Evolutionary conservation across 2,329 filamentous ascomycete genomes (phyloP).

Genomic region (Ophiosphaerella herpotricha): DNA sequence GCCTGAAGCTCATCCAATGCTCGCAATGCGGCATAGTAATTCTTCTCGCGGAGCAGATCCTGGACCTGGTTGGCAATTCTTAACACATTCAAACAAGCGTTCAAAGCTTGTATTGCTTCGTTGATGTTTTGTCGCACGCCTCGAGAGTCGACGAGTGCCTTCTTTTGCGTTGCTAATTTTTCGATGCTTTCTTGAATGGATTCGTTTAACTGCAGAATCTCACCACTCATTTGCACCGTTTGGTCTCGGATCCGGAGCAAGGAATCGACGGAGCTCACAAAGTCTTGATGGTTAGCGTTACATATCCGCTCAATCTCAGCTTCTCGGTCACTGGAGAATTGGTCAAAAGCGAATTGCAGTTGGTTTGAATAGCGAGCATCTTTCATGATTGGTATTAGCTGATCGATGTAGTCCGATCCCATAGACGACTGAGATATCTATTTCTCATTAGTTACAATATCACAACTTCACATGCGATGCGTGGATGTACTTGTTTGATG

Average conservation of each 20-base stretch:
- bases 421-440: constrained; percentile 93
- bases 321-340: constrained; percentile 86
- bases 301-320: constrained; percentile 92
- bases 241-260: constrained; percentile 90
- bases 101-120: constrained; percentile 84
- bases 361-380: constrained; percentile 80
- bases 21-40: constrained; percentile 92
- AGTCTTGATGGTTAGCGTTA: constrained; percentile 95
- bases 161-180: constrained; percentile 91
- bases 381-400: constrained; percentile 90
- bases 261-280: constrained; percentile 90
- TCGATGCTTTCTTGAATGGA: constrained; percentile 95
- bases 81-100: constrained; percentile 89
- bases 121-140: constrained; percentile 94
- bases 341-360: constrained; percentile 76
- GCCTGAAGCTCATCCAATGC: constrained; percentile 95
- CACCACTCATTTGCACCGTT: constrained; percentile 83
- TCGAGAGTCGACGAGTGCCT: constrained; percentile 87
- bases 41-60: constrained; percentile 88
- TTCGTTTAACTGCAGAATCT: constrained; percentile 90
- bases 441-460: constrained; percentile 11
- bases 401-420: constrained; percentile 92
- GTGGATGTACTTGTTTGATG: constrained; percentile 54
- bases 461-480: neutral
- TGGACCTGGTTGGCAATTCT: constrained; percentile 93